These are phyloP conservation scores for Penicillium alfredii DNA, from an alignment of 495 filamentous ascomycete genomes.

Conservation along the genomic window DNA sequence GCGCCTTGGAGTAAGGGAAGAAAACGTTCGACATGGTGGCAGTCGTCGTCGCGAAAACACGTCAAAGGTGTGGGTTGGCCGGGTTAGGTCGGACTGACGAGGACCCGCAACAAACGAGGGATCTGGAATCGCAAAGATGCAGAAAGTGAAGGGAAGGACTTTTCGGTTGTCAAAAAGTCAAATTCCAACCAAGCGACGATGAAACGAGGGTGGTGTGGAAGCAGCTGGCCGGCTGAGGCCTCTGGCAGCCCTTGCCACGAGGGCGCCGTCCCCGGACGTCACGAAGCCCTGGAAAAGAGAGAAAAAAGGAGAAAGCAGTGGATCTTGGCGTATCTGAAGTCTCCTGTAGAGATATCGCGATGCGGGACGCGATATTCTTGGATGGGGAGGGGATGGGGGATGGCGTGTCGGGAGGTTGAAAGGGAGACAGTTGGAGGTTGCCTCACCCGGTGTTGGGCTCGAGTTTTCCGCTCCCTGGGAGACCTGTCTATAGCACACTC, in stretches of 20 bases:
- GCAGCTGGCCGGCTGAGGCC: slow-evolving; percentile 45
- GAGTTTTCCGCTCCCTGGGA: slow-evolving; percentile 35
- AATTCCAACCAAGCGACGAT: slow-evolving; percentile 25
- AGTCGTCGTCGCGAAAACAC: slow-evolving; percentile 17
- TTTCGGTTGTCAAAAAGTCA: slow-evolving; percentile 11
- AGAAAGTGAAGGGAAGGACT: slow-evolving; percentile 18
- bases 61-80: slow-evolving; percentile 7
- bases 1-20: slow-evolving; percentile 89
- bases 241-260: slow-evolving; percentile 52
- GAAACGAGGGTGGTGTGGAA: slow-evolving; percentile 32
- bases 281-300: slow-evolving; percentile 34
- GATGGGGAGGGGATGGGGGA: slow-evolving; percentile 28
- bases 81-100: slow-evolving; percentile 5
- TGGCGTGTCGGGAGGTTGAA: slow-evolving; percentile 37
- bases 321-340: slow-evolving; percentile 18
- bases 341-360: slow-evolving; percentile 38
- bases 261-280: slow-evolving; percentile 43
- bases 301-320: slow-evolving; percentile 20
- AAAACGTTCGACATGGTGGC: slow-evolving; percentile 86
- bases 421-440: slow-evolving; percentile 38
- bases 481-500: slow-evolving; percentile 4
- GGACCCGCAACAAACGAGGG: slow-evolving; percentile 11
- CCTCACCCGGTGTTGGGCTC: slow-evolving; percentile 40
- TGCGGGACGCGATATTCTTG: slow-evolving; percentile 38
- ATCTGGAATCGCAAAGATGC: slow-evolving; percentile 15